Conservation (phyloP, 75 land plant species). For the Pinus albicaulis region DNA sequence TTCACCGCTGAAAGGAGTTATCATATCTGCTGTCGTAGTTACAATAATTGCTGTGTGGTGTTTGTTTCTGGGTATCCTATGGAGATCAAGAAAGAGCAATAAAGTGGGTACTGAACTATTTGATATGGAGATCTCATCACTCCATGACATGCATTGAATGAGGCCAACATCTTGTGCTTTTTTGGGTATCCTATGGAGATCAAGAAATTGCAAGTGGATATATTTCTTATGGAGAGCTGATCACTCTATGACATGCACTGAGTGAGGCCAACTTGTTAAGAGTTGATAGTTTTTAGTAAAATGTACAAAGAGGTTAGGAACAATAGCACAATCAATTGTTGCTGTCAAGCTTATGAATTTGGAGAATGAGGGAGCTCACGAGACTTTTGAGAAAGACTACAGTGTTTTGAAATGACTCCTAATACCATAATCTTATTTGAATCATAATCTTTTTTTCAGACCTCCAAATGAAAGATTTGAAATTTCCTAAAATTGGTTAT, state of each 20-base stretch:
- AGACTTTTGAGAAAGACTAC: not conserved
- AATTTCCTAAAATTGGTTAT: not conserved
- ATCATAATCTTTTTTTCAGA: not conserved
- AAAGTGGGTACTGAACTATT: not conserved
- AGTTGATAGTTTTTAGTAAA: not conserved
- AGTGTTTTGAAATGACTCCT: not conserved
- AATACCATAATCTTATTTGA: not conserved
- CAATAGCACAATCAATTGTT: not conserved
- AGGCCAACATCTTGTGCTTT: not conserved
- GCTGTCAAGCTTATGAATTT: not conserved
- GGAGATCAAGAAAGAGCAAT: not conserved
- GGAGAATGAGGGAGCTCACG: not conserved
- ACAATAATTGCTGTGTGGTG: not conserved
- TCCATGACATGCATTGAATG: not conserved
- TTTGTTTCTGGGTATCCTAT: not conserved
- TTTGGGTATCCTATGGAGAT: not conserved
- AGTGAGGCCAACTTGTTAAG: not conserved
- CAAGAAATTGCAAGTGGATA: not conserved
- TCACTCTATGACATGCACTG: not conserved
- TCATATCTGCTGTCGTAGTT: not conserved
- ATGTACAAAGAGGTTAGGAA: not conserved
- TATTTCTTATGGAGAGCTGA: not conserved
- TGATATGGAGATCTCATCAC: not conserved
- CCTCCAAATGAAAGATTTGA: not conserved
- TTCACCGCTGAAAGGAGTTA: not conserved